Evolutionary conservation across 2,329 filamentous ascomycete genomes (phyloP).

Genomic region (Phyllosticta citrichinensis): DNA sequence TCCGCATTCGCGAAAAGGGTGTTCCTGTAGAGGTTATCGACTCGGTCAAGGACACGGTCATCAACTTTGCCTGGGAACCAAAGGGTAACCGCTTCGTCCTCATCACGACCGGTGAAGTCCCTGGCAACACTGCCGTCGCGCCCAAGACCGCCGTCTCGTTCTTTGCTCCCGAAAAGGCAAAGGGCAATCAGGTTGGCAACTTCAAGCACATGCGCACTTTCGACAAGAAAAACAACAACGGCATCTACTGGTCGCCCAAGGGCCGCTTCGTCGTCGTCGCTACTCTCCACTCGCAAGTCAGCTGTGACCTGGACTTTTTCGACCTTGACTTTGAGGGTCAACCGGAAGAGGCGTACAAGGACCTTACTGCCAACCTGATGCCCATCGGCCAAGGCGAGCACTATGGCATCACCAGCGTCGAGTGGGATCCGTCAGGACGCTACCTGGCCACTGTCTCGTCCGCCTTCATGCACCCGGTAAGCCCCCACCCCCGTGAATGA

Average conservation of each 20-base stretch:
- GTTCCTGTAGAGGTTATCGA: slow-evolving; percentile 97
- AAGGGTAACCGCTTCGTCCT: slow-evolving; percentile 96
- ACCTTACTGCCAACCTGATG: slow-evolving; percentile 87
- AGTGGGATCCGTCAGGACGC: slow-evolving; percentile 94
- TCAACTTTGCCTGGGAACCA: slow-evolving; percentile 99
- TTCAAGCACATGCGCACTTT: slow-evolving; percentile 93
- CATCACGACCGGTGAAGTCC: slow-evolving; percentile 84
- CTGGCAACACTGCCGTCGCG: slow-evolving; percentile 66
- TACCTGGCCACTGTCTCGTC: slow-evolving; percentile 91
- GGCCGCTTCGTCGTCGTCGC: slow-evolving; percentile 92
- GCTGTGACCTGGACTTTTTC: slow-evolving; percentile 93
- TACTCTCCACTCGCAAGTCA: slow-evolving; percentile 84
- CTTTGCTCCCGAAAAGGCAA: slow-evolving; percentile 93
- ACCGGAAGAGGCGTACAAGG: slow-evolving; percentile 87
- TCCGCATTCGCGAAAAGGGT: slow-evolving; percentile 94
- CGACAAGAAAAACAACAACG: slow-evolving; percentile 99
- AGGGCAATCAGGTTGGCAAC: slow-evolving; percentile 72
- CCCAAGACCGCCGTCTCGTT: slow-evolving; percentile 94
- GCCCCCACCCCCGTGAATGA: slow-evolving; percentile 21
- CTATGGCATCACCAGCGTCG: slow-evolving; percentile 94
- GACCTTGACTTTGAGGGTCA: slow-evolving; percentile 81
- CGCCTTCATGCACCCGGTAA: slow-evolving; percentile 90
- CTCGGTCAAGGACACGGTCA: slow-evolving; percentile 94
- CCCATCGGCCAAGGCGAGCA: slow-evolving; percentile 90
- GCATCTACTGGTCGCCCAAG: slow-evolving; percentile 97